Percentiles rank a stretch among this genome's conserved stretches.
Evolutionary conservation across 2,329 filamentous ascomycete genomes (phyloP).

Genomic region (Stenocarpella maydis): DNA sequence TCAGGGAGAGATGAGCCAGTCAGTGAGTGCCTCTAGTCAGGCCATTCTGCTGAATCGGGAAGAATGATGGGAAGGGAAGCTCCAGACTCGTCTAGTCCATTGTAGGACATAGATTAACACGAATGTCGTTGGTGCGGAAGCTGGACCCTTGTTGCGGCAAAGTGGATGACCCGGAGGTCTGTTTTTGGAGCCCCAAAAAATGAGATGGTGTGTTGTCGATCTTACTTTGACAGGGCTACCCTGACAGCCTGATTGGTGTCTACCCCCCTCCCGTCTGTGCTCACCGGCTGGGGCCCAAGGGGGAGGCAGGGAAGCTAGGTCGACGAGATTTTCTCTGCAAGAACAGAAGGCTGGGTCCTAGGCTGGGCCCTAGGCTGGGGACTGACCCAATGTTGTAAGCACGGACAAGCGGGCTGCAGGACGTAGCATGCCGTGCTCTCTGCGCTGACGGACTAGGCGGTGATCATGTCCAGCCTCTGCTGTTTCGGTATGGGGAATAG

Average conservation of each 20-base stretch:
- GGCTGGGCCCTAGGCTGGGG: neutral
- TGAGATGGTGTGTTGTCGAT: neutral
- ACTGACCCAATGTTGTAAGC: neutral
- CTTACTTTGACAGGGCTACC: conserved; percentile 3
- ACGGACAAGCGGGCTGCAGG: neutral
- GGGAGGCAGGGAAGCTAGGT: neutral
- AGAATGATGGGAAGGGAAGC: conserved; percentile 5
- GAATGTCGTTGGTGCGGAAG: conserved; percentile 3
- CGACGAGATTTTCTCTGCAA: neutral
- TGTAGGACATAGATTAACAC: conserved; percentile 17
- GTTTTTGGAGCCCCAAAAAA: neutral
- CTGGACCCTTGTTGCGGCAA: conserved; percentile 21
- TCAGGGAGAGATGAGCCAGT: neutral
- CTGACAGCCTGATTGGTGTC: too few species aligned
- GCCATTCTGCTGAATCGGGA: conserved; percentile 4
- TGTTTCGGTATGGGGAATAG: conserved; percentile 13
- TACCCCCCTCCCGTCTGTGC: too few species aligned
- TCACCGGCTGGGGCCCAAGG: neutral
- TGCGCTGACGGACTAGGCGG: neutral
- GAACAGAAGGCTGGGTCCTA: neutral
- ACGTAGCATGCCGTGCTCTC: conserved; percentile 5
- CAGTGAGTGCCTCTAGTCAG: conserved; percentile 3
- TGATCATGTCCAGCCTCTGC: conserved; percentile 3
- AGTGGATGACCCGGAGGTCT: neutral
- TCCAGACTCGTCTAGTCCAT: conserved; percentile 17